These are phyloP conservation scores for Trichoderma simmonsii DNA, from an alignment of 2,329 filamentous ascomycete genomes.

Conservation along the genomic window DNA sequence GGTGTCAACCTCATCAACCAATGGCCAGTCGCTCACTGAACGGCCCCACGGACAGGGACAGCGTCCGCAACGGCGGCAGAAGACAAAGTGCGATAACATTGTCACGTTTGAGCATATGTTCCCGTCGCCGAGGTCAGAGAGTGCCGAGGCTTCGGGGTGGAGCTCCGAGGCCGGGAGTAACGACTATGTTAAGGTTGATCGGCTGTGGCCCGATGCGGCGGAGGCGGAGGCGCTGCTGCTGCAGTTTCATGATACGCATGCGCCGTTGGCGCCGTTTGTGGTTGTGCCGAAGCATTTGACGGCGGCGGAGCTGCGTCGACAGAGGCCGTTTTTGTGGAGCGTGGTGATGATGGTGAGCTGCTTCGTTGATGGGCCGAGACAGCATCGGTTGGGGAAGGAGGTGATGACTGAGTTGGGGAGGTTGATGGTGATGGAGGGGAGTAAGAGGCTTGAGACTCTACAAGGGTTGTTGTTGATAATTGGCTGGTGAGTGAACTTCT, in stretches of 20 bases:
- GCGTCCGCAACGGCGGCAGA: background rate
- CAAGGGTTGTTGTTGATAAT: constrained; percentile 46
- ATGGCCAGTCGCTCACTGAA: background rate
- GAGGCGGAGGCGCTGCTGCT: constrained; percentile 42
- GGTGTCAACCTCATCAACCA: background rate
- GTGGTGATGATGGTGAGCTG: constrained; percentile 45
- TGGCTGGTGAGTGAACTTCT: constrained; percentile 39
- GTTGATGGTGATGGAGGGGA: constrained; percentile 40
- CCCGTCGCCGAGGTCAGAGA: constrained; percentile 28
- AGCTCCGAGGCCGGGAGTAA: constrained; percentile 8
- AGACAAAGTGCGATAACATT: constrained; percentile 9
- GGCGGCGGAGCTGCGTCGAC: constrained; percentile 35
- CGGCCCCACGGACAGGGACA: background rate
- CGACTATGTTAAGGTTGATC: constrained; percentile 21
- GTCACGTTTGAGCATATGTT: constrained; percentile 38
- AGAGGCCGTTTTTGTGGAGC: constrained; percentile 48
- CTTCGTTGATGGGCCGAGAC: constrained; percentile 43
- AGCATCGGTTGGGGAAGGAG: constrained; percentile 43
- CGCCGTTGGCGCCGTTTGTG: constrained; percentile 45
- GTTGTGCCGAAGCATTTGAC: constrained; percentile 37
- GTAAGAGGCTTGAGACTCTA: constrained; percentile 45
- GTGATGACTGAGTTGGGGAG: constrained; percentile 43
- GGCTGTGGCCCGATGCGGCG: constrained; percentile 40
- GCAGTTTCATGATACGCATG: constrained; percentile 34
- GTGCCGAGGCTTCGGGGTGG: constrained; percentile 20